These are phyloP conservation scores for Aspergillus saccharolyticus DNA, from an alignment of 495 filamentous ascomycete genomes.

Conservation along the genomic window DNA sequence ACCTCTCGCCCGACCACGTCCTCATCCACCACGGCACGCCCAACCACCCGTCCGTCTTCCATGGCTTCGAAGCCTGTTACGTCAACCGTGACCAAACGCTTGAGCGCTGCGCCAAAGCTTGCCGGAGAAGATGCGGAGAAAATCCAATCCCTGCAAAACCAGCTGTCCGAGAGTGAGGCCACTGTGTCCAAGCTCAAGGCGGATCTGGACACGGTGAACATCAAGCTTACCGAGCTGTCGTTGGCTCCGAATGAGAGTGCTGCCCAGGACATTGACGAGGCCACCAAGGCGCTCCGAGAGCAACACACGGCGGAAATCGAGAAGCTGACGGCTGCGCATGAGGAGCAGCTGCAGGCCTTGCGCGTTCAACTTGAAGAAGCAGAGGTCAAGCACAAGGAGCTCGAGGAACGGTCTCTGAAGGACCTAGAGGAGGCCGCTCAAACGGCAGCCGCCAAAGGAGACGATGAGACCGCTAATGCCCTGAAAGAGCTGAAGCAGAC, in stretches of 20 bases:
- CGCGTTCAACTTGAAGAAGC: constrained; percentile 36
- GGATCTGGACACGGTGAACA: constrained; percentile 37
- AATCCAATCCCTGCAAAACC: constrained; percentile 35
- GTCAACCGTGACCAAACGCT: constrained; percentile 27
- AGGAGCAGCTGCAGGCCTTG: constrained; percentile 34
- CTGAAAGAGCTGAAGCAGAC: constrained; percentile 37
- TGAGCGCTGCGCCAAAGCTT: constrained; percentile 30
- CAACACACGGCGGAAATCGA: constrained; percentile 38
- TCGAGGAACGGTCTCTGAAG: constrained; percentile 37
- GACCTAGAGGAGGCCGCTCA: constrained; percentile 40
- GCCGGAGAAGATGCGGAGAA: constrained; percentile 34
- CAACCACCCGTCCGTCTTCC: constrained; percentile 21
- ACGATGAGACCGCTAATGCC: constrained; percentile 30
- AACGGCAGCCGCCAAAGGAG: constrained; percentile 31
- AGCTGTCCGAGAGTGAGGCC: constrained; percentile 42
- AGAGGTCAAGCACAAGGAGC: constrained; percentile 34
- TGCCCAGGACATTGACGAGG: constrained; percentile 20
- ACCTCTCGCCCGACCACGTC: constrained; percentile 24
- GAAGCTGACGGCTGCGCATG: constrained; percentile 32
- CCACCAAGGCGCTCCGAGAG: constrained; percentile 28
- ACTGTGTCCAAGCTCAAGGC: constrained; percentile 35
- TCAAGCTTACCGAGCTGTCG: constrained; percentile 35
- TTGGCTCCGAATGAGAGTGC: constrained; percentile 20
- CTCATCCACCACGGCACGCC: constrained; percentile 26
- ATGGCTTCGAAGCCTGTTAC: constrained; percentile 21